Evolutionary conservation across 2,329 filamentous ascomycete genomes (phyloP).

Genomic region (Diaporthe amygdali): DNA sequence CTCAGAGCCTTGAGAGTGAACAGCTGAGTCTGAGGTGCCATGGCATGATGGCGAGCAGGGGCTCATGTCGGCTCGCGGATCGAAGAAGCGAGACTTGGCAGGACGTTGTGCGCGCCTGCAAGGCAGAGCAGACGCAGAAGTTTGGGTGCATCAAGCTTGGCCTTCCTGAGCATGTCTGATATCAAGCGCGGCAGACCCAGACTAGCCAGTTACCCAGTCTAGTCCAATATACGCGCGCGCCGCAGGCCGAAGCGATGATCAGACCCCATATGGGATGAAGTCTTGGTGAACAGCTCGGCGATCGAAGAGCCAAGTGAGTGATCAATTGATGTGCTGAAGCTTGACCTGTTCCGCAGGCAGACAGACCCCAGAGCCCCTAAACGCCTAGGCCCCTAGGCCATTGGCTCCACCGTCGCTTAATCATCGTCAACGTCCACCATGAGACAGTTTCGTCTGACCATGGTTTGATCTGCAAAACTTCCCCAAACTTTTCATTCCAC

Average conservation of each 20-base stretch:
- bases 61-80: background rate
- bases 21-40: background rate
- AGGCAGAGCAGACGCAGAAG: background rate
- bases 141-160: slow-evolving; percentile 12
- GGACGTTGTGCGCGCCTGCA: background rate
- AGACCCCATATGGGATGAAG: slow-evolving; percentile 12
- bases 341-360: background rate
- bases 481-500: slow-evolving; percentile 1
- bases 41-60: background rate
- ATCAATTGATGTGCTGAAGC: slow-evolving; percentile 12
- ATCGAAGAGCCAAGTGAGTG: background rate
- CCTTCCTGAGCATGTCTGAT: background rate
- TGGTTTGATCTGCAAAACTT: slow-evolving; percentile 15
- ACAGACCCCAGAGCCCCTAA: background rate
- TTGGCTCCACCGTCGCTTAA: slow-evolving; percentile 11
- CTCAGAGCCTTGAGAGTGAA: background rate
- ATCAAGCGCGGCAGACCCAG: background rate
- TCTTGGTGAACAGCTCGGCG: background rate
- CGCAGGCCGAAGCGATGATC: background rate
- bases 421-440: background rate
- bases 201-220: background rate
- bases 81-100: background rate
- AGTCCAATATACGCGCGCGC: background rate
- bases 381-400: background rate
- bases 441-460: slow-evolving; percentile 9